phyloP scores from a whole-genome alignment of 768 basidiomycete genomes.

The Mycena belliarum region DNA sequence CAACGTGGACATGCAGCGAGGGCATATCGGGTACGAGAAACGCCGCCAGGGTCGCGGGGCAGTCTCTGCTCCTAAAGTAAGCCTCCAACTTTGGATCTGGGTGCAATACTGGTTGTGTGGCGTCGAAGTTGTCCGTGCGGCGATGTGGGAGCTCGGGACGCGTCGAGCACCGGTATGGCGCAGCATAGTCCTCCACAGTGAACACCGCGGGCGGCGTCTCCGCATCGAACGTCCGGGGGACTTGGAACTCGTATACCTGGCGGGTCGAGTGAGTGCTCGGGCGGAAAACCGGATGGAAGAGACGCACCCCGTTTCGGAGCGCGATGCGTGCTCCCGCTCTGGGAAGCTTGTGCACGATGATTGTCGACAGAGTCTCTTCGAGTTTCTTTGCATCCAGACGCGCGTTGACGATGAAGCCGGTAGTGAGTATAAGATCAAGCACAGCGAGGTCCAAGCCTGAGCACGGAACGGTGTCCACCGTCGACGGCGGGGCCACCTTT shows the following conservation, averaged over 20 bases:
- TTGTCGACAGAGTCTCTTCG: background rate
- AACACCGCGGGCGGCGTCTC: background rate
- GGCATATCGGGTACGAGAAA: conserved; percentile 6
- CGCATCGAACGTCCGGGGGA: background rate
- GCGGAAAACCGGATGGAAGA: background rate
- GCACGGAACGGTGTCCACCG: background rate
- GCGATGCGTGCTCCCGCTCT: background rate
- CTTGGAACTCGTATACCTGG: background rate
- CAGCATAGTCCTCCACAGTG: background rate
- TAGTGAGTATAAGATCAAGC: background rate
- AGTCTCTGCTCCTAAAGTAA: background rate
- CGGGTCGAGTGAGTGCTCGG: background rate
- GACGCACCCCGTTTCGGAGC: background rate
- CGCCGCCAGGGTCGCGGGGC: background rate
- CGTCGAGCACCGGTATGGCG: background rate
- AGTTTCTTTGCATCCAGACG: background rate
- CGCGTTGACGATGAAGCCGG: background rate
- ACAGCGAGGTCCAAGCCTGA: background rate
- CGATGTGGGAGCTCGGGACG: background rate
- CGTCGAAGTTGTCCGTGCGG: no score
- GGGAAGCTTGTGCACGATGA: background rate
- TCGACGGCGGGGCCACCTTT: background rate
- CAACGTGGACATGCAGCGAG: conserved; percentile 6
- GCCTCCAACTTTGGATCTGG: background rate
- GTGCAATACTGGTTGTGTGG: background rate